These are phyloP conservation scores for Daldinia loculata DNA, from an alignment of 495 filamentous ascomycete species.

Conservation along the genomic window DNA sequence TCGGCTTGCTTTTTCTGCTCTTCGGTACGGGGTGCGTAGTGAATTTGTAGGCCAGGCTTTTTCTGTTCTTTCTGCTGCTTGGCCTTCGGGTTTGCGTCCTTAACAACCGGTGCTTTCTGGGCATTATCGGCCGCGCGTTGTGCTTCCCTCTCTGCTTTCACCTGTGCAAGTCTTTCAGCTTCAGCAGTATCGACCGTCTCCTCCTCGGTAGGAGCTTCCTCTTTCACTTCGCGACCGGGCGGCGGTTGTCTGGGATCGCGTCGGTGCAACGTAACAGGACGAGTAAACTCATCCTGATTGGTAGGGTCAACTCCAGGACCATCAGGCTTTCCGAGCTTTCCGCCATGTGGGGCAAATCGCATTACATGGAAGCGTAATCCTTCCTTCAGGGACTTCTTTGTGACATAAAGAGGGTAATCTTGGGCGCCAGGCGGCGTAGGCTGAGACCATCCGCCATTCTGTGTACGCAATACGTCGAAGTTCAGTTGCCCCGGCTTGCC, in stretches of 20 bases:
- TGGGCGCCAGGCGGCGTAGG: constrained; percentile 60
- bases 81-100: constrained; percentile 59
- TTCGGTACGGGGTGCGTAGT: constrained; percentile 60
- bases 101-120: constrained; percentile 79
- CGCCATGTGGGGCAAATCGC: constrained; percentile 61
- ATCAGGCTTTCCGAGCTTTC: constrained; percentile 40
- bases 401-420: constrained; percentile 80
- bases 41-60: constrained; percentile 65
- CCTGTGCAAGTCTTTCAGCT: constrained; percentile 65
- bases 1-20: constrained; percentile 80
- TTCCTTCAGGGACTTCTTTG: constrained; percentile 80
- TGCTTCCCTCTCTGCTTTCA: constrained; percentile 79
- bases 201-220: constrained; percentile 62
- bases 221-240: constrained; percentile 60
- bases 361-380: constrained; percentile 88
- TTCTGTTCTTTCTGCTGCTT: constrained; percentile 80
- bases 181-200: constrained; percentile 70
- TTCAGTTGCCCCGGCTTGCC: constrained; percentile 23
- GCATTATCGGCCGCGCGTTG: constrained; percentile 83
- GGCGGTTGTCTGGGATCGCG: constrained; percentile 82
- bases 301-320: constrained; percentile 68
- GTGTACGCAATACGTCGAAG: constrained; percentile 48
- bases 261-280: constrained; percentile 87
- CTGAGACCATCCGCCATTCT: constrained; percentile 69
- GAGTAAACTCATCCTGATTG: constrained; percentile 81